Percentiles rank a stretch among this genome's conserved stretches.
phyloP scores from a whole-genome alignment of 2,329 filamentous ascomycete species.

The Epichloe elymi region DNA sequence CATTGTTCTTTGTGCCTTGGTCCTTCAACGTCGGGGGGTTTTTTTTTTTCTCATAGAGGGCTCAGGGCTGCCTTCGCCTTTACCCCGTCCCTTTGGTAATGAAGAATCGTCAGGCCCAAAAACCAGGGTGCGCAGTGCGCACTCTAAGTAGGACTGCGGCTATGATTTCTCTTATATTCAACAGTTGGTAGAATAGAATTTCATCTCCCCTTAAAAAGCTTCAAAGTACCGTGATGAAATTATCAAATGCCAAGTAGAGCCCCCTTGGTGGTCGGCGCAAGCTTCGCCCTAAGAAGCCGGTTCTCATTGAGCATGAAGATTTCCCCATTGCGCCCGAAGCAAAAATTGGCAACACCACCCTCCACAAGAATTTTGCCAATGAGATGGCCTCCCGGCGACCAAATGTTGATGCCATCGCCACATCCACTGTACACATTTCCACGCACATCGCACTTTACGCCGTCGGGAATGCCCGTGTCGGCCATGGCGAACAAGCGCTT shows the following conservation, averaged over 20 bases:
- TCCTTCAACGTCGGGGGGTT: no score
- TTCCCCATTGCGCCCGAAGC: constrained; percentile 29
- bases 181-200: no score
- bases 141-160: no score
- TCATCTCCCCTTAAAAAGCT: no score
- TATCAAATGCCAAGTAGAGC: constrained; percentile 9
- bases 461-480: constrained; percentile 31
- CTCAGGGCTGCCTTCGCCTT: no score
- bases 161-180: no score
- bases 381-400: constrained; percentile 32
- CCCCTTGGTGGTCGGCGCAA: constrained; percentile 9
- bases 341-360: constrained; percentile 33
- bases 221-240: no score
- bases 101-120: no score
- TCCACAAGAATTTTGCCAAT: constrained; percentile 30
- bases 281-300: constrained; percentile 24
- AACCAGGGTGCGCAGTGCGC: no score
- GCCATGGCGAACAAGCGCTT: constrained; percentile 37
- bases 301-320: constrained; percentile 36
- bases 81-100: no score
- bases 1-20: no score
- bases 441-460: constrained; percentile 31
- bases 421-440: constrained; percentile 38
- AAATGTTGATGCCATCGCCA: constrained; percentile 35
- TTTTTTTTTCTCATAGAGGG: no score